Evolutionary conservation across 257 asterid genomes (phyloP), one percentile per base, ranked within the genome.

Genomic region (Leonotis leonurus): DNA sequence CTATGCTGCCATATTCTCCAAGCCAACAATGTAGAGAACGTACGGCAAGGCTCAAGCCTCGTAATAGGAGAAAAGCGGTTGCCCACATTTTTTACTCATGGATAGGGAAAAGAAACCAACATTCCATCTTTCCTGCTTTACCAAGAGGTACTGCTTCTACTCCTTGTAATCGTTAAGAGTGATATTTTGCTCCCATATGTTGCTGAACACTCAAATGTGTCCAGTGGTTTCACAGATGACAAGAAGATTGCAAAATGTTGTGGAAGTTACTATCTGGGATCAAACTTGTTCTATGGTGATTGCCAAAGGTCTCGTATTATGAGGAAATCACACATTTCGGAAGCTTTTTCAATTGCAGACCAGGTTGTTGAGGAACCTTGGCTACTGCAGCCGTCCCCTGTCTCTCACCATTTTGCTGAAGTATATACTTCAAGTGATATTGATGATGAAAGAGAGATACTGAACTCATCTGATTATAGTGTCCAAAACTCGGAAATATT

Each of bases 341-440:
- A 54, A 59, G 54, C 69, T 30, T 82, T 64, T 73, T 66, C 69
- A 49, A 60, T 35, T 16, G 57, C 54, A 39, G 73, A 69, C 64
- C 76, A 79, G 56, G 13, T 71, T 72, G 69, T 82, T 8, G 99
- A 89, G 84, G 99, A 92, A 83, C 99, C 99, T 66, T 92, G 99
- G 96, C 78, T 89, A 41, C 66, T 41, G 36, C 85, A 79, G 50
- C 78, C 85, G 53, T 69, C 97, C 37, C 59, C 49, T 56, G 64
- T 50, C 36, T 73, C 82, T 70, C 61, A 57, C 53, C 62, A 61
- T 64, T 44, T 60, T 56, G 67, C 51, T 50, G 82, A 76, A 35
- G 64, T 80, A 68, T 69, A 67, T 67, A 62, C 62, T 69, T 59
- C 75, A 49, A 67, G 55, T 56, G 67, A 33, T 67, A 65, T 56